These are phyloP conservation scores for Nitzschia palea DNA, from an alignment of 108 stramenopile species.

Conservation along the genomic window DNA sequence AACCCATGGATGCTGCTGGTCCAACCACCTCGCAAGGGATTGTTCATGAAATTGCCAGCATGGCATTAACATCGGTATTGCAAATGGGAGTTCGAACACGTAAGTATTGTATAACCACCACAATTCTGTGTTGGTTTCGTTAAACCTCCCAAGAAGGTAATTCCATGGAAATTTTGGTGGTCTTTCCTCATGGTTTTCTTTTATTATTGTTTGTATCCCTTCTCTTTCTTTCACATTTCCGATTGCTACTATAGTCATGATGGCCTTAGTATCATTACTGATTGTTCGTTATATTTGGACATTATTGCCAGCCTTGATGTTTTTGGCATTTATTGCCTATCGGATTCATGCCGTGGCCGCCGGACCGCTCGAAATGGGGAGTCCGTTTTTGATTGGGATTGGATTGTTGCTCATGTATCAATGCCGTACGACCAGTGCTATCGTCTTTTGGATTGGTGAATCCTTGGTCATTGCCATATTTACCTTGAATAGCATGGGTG, in stretches of 20 bases:
- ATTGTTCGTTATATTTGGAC: slow-evolving; percentile 57
- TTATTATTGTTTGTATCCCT: background rate
- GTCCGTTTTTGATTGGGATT: slow-evolving; percentile 59
- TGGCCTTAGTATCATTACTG: slow-evolving; percentile 60
- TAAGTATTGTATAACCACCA: too few species aligned
- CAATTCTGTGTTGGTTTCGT: background rate
- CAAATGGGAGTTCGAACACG: slow-evolving; percentile 76
- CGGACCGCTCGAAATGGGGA: slow-evolving; percentile 36
- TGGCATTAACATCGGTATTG: slow-evolving; percentile 61
- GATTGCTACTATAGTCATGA: slow-evolving; percentile 40
- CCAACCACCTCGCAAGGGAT: slow-evolving; percentile 48
- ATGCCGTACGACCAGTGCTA: slow-evolving; percentile 8
- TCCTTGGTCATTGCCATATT: slow-evolving; percentile 76
- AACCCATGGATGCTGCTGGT: slow-evolving; percentile 5
- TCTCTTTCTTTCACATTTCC: background rate
- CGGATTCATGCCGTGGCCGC: slow-evolving; percentile 38
- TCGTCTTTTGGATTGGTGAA: slow-evolving; percentile 73
- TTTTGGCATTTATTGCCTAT: slow-evolving; percentile 57
- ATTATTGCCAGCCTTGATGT: slow-evolving; percentile 49
- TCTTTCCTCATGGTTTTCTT: background rate
- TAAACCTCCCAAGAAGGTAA: too few species aligned
- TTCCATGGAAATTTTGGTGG: too few species aligned
- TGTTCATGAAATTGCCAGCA: slow-evolving; percentile 72
- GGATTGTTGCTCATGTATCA: slow-evolving; percentile 78
- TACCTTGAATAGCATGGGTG: slow-evolving; percentile 59